Base-by-base conservation (phyloP, 2,329 filamentous ascomycete genomes). In the Fusarium sp. region DNA sequence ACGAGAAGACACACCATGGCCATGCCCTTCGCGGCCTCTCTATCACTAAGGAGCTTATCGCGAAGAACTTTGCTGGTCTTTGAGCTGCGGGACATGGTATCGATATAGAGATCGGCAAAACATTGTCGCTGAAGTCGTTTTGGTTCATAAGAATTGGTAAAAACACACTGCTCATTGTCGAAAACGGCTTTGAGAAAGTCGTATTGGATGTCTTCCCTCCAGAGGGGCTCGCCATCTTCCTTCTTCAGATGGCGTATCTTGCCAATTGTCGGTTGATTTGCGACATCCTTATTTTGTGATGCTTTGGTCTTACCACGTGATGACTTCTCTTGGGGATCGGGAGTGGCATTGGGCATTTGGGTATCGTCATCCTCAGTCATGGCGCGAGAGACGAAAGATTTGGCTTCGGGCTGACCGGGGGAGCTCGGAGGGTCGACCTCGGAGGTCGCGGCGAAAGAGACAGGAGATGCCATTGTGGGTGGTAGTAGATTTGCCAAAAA, bases 41-140 rank as follows among this genome's bases (percentile, higher is more conserved):
- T 90, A 77, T 99, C 96, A 71, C 91, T 96, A 74, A 97, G 86
- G 68, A 99, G 85, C 83, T 99, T 98, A 80, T 99, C 96, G 79
- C 97, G 93, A 67, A 99, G 85, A 48, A 99, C 96, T 81, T 98
- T 98, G 85, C 96, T 98, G 27, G 95, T 98, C 84, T 99, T 99
- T 85, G 93, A 97, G 82, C 96, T 99, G 78, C 94, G 89, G 5
- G 96, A 94, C 95, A 99, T 98, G 63, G 96, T 95, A 80, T 98
- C 96, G 74, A 99, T 95, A 80, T 99, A 99, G 63, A 99, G 88
- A 78, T 98, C 94, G 63, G 96, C 94, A 78, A 99, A 99, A 69
- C 88, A 91, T 74, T 91, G 89, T 74, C 90, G 90, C 58, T 87
- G 87, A 18, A 84, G 75, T 47, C 74, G 76, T 9, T 82, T 79